Percentiles rank a stretch among this genome's conserved stretches.
Evolutionary conservation across 805 yeast genomes (phyloP).

Genomic region (Trichomonascus vanleenenianus): DNA sequence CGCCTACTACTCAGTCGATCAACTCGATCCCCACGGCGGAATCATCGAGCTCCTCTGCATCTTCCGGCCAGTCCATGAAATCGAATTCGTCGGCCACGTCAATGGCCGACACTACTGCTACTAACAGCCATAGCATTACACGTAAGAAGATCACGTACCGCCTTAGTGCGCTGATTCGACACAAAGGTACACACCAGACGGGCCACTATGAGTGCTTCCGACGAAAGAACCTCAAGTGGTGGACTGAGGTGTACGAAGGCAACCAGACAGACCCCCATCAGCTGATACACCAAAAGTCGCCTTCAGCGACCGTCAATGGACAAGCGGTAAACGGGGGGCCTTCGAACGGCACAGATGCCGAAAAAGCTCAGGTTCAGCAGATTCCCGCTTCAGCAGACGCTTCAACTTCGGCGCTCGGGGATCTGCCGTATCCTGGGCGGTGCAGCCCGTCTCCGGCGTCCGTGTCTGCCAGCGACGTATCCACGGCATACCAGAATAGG

Average conservation of each 20-base stretch:
- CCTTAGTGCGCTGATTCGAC: constrained; percentile 69
- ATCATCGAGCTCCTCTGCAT: constrained; percentile 9
- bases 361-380: not conserved
- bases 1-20: not conserved
- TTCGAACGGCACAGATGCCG: constrained; percentile 1
- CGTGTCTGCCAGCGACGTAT: constrained; percentile 7
- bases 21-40: not conserved
- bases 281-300: no score
- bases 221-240: constrained; percentile 39
- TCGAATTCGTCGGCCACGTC: not conserved
- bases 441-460: constrained; percentile 16
- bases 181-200: constrained; percentile 77
- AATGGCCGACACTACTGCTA: constrained; percentile 4
- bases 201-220: constrained; percentile 92
- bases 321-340: not conserved
- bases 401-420: not conserved
- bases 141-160: constrained; percentile 37
- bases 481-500: not conserved
- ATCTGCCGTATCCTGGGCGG: constrained; percentile 14
- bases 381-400: not conserved
- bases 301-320: not conserved
- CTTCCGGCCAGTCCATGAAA: constrained; percentile 18
- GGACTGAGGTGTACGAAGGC: constrained; percentile 10
- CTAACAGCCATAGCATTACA: constrained; percentile 8
- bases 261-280: not conserved